Evolutionary conservation across 345 rosid species (phyloP).

Genomic region (Firmiana major): DNA sequence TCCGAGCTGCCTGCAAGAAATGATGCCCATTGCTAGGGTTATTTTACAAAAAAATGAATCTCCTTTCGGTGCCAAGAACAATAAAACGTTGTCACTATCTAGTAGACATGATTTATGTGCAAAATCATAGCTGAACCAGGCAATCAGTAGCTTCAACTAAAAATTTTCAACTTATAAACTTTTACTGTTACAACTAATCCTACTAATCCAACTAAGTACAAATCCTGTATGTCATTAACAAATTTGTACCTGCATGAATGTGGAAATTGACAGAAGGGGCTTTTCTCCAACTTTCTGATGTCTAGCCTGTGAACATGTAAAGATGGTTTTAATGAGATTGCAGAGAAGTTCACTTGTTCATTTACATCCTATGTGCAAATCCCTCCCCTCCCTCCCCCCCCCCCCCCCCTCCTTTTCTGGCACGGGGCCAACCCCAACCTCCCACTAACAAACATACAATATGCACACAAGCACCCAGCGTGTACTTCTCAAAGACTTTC

Average conservation of each 20-base stretch:
- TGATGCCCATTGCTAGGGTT: conserved; percentile 12
- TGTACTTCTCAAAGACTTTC: neutral
- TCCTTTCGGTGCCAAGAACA: neutral
- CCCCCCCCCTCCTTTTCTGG: too few relatives aligned
- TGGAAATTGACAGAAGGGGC: conserved; percentile 77
- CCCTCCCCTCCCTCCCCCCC: too few relatives aligned
- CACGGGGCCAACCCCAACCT: too few relatives aligned
- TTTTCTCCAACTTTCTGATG: conserved; percentile 88
- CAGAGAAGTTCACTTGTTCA: neutral
- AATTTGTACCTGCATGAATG: conserved; percentile 65
- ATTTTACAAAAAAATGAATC: conserved; percentile 6
- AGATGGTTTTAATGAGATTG: neutral
- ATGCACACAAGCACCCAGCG: neutral
- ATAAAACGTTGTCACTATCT: neutral
- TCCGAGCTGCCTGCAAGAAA: conserved; percentile 81
- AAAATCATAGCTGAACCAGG: neutral
- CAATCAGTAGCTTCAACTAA: neutral
- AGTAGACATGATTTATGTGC: neutral
- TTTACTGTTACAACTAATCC: neutral
- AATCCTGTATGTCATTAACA: neutral
- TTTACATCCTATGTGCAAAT: neutral
- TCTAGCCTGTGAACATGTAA: conserved; percentile 54
- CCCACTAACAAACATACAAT: neutral
- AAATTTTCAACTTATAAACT: neutral
- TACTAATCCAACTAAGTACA: neutral